These are phyloP conservation scores for Penicillium rolfsii DNA, from an alignment of 2,329 filamentous ascomycete species.

Conservation along the genomic window DNA sequence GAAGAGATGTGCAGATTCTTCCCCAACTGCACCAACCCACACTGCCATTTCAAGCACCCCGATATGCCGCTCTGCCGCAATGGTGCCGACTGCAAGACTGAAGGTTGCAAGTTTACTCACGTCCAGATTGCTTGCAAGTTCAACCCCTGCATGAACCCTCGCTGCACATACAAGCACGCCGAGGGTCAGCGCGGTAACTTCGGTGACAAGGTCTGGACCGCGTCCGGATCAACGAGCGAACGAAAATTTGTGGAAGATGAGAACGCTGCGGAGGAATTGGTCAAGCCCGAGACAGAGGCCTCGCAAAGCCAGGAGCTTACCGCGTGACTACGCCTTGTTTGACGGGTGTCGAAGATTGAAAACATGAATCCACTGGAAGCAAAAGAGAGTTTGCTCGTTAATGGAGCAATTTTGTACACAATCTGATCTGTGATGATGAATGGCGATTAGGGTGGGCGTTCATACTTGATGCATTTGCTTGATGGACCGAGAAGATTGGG, in stretches of 20 bases:
- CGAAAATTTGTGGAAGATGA: conserved; percentile 78
- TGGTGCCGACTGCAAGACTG: conserved; percentile 79
- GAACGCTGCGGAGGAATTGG: conserved; percentile 67
- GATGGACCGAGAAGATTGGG: conserved; percentile 12
- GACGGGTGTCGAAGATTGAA: conserved; percentile 11
- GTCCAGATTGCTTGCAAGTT: conserved; percentile 83
- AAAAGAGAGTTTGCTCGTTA: conserved; percentile 3
- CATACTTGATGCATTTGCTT: conserved; percentile 31
- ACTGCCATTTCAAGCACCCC: conserved; percentile 88
- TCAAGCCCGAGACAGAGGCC: conserved; percentile 61
- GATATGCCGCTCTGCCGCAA: conserved; percentile 86
- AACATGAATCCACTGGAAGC: background rate
- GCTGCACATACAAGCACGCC: conserved; percentile 84
- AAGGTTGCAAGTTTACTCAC: conserved; percentile 89
- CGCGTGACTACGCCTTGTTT: conserved; percentile 36
- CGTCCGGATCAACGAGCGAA: conserved; percentile 70
- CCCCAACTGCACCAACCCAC: conserved; percentile 85
- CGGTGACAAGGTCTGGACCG: conserved; percentile 88
- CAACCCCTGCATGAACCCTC: conserved; percentile 87
- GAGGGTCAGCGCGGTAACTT: conserved; percentile 86
- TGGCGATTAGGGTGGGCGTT: conserved; percentile 34
- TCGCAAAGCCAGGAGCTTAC: conserved; percentile 38
- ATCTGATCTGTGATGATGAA: conserved; percentile 31
- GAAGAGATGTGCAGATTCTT: conserved; percentile 90
- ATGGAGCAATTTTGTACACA: conserved; percentile 31